These are phyloP conservation scores for Coemansia sp. DNA, from an alignment of 192 early-diverging fungal genomes.

Conservation along the genomic window DNA sequence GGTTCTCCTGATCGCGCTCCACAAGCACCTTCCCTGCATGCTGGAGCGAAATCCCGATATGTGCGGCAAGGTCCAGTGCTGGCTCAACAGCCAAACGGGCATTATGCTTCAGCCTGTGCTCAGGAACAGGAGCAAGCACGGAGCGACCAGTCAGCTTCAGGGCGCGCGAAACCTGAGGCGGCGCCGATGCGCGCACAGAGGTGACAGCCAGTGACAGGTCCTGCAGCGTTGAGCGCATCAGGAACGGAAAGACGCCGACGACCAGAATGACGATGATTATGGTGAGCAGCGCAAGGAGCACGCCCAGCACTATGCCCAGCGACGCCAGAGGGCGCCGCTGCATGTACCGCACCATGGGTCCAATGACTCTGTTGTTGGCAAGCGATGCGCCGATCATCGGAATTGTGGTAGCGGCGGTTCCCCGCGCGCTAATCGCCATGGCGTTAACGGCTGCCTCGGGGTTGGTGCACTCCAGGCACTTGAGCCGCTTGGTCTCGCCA, in stretches of 20 bases:
- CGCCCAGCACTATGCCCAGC: slow-evolving; percentile 34
- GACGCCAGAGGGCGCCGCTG: slow-evolving; percentile 36
- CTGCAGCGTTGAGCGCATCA: slow-evolving; percentile 45
- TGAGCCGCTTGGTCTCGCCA: neutral
- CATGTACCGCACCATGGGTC: slow-evolving; percentile 29
- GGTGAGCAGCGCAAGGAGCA: slow-evolving; percentile 26
- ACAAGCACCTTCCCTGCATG: neutral
- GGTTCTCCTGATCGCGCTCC: neutral
- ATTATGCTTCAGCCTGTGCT: neutral
- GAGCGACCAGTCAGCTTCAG: neutral
- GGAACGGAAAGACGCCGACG: slow-evolving; percentile 39
- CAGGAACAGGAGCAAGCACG: neutral
- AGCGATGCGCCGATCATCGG: slow-evolving; percentile 8
- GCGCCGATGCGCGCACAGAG: slow-evolving; percentile 33
- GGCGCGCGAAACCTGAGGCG: slow-evolving; percentile 22
- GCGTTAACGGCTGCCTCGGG: neutral
- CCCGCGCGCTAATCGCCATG: neutral
- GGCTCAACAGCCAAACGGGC: neutral
- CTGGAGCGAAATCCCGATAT: neutral
- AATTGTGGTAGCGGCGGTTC: neutral
- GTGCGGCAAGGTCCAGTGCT: neutral
- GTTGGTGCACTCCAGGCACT: slow-evolving; percentile 10
- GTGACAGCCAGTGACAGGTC: slow-evolving; percentile 37
- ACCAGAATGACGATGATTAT: slow-evolving; percentile 37
- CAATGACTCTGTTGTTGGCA: slow-evolving; percentile 14